Evolutionary conservation across 306 rosid genomes (phyloP), one percentile per base, ranked within the genome.

Genomic region (Citrullus amarus): DNA sequence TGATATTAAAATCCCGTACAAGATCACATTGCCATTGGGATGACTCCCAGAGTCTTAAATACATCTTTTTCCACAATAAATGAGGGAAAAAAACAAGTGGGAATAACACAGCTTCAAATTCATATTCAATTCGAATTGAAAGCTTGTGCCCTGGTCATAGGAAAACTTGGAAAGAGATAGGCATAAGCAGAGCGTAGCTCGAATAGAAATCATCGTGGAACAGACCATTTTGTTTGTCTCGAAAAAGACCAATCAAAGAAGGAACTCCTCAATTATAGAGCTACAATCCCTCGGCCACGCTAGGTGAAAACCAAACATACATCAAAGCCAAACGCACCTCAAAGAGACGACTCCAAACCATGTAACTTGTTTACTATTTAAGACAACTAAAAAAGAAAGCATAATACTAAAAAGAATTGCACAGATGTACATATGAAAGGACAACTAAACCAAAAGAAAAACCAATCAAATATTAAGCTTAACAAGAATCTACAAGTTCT

Each of bases 121-220:
- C 86, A 83, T 77, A 78, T 80, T 81, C 60, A 77, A 78, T 86
- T 58, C 72, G 81, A 83, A 75, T 67, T 76, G 84, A 83, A 86
- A 85, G 79, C 84, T 82, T 82, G 88, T 80, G 84, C 87, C 90
- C 88, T 81, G 79, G 59, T 81, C 66, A 69, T 77, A 85, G 87
- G 79, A 84, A 79, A 79, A 67, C 75, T 18, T 43, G 75, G 75
- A 87, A 61, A 89, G 83, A 86, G 89, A 85, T 82, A 53, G 85
- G 81, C 84, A 82, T 69, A 84, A 62, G 85, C 81, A 82, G 57
- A 88, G 82, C 82, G 50, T 81, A 85, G 84, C 73, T 84, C 79
- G 80, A 80, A 80, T 50, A 76, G 58, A 73, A 58, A 81, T 53
- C 69, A 70, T 76, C 81, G 83, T 83, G 88, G 85, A 67, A 84